Percentiles rank a stretch among this genome's conserved stretches.
phyloP scores from a whole-genome alignment of 2,329 filamentous ascomycete genomes.

The Fusarium albidum region DNA sequence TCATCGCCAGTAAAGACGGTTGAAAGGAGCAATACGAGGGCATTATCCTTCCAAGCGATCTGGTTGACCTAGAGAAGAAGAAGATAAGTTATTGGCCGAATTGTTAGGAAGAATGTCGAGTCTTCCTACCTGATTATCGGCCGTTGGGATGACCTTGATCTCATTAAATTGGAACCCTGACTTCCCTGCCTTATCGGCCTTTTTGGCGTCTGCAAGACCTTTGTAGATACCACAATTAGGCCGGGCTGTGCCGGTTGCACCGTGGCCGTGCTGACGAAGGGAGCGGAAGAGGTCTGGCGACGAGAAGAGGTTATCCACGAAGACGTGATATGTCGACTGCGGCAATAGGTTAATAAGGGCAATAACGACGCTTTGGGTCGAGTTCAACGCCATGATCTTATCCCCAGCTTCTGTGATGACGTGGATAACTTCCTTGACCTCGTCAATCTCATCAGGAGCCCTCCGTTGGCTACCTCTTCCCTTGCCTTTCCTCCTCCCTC shows the following conservation, averaged over 20 bases:
- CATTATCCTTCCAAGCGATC: constrained; percentile 21
- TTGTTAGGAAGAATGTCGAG: not conserved
- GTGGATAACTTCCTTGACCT: no score
- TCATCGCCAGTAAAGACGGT: constrained; percentile 1
- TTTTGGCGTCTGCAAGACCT: constrained; percentile 4
- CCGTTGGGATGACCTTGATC: not conserved
- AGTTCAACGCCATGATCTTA: not conserved
- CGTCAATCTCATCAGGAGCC: no score
- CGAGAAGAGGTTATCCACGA: constrained; percentile 20
- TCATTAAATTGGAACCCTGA: not conserved
- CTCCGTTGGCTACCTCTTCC: no score
- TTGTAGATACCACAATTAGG: constrained; percentile 15
- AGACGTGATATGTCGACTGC: constrained; percentile 14
- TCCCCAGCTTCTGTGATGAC: no score
- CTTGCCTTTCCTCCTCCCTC: not conserved
- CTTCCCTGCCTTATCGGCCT: constrained; percentile 3
- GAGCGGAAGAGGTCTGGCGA: constrained; percentile 3
- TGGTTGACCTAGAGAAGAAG: constrained; percentile 10
- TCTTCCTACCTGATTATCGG: not conserved
- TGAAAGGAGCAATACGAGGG: constrained; percentile 9
- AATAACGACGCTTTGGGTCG: constrained; percentile 21
- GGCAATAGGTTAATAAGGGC: constrained; percentile 18
- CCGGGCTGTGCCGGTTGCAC: constrained; percentile 15
- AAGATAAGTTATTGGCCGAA: not conserved
- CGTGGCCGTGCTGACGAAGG: constrained; percentile 1